Percentiles rank a stretch among this genome's conserved stretches.
These are phyloP conservation scores for Diddensiella santjacobensis DNA, from an alignment of 805 yeast species.

Conservation along the genomic window DNA sequence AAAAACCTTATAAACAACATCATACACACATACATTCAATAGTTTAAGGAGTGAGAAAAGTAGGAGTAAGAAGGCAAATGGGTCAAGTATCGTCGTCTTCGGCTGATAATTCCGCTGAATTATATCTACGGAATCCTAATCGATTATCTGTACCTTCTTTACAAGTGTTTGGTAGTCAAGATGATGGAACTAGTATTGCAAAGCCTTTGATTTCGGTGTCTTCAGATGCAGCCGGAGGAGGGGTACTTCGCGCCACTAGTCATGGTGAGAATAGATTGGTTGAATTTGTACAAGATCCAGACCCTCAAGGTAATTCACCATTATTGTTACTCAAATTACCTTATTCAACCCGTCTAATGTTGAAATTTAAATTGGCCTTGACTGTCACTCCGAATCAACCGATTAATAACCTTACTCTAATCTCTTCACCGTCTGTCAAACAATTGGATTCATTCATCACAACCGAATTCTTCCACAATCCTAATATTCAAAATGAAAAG, in stretches of 20 bases:
- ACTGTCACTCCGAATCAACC: constrained; percentile 9
- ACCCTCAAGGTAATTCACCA: constrained; percentile 10
- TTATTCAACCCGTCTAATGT: constrained; percentile 12
- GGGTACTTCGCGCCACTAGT: background rate
- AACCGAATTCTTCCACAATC: constrained; percentile 35
- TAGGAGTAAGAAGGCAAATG: constrained; percentile 5
- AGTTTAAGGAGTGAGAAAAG: background rate
- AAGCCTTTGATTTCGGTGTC: constrained; percentile 2
- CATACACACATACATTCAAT: no score
- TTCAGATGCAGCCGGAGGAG: background rate
- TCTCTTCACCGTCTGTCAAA: constrained; percentile 25
- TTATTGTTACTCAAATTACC: constrained; percentile 22
- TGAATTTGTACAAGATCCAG: constrained; percentile 19
- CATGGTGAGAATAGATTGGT: constrained; percentile 5
- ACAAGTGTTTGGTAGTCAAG: background rate
- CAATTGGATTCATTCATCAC: constrained; percentile 32
- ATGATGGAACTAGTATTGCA: background rate
- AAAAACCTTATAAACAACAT: no score
- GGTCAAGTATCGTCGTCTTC: constrained; percentile 14
- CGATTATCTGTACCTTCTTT: constrained; percentile 5
- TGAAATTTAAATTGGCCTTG: constrained; percentile 18
- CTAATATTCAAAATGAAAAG: constrained; percentile 37
- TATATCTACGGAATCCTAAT: constrained; percentile 7
- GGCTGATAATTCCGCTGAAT: constrained; percentile 6
- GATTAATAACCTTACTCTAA: constrained; percentile 32